phyloP scores from a whole-genome alignment of 2,329 filamentous ascomycete genomes.

The Thermothelomyces thermophilus region DNA sequence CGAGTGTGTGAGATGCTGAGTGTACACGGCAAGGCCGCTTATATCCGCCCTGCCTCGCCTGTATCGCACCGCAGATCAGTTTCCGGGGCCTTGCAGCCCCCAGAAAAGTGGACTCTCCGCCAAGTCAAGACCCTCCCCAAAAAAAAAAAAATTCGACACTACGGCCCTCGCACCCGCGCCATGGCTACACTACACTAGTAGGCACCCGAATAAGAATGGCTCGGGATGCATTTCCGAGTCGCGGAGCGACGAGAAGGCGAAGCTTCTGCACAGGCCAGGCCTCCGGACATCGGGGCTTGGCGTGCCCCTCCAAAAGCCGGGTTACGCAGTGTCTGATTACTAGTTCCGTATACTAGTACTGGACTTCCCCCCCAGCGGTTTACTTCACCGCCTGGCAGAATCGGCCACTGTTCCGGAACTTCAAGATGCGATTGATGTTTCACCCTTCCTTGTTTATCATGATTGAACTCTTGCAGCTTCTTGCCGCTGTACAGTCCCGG shows the following conservation, averaged over 20 bases:
- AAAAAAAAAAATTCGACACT: too few species aligned
- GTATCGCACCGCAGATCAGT: conserved; percentile 1
- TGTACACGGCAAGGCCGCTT: conserved; percentile 13
- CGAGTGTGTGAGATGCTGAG: not conserved
- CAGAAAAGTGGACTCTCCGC: not conserved
- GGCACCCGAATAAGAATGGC: too few species aligned
- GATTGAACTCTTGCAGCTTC: too few species aligned
- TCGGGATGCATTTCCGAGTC: not conserved
- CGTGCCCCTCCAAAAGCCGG: too few species aligned
- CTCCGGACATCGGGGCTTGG: not conserved
- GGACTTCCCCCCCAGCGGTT: not conserved
- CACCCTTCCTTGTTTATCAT: too few species aligned
- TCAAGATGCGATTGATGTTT: too few species aligned
- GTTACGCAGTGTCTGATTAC: too few species aligned
- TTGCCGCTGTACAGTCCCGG: too few species aligned
- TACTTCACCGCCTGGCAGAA: conserved; percentile 22
- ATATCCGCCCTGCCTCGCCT: conserved; percentile 17
- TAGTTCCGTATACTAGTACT: too few species aligned
- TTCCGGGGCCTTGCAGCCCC: conserved; percentile 5
- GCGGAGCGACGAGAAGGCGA: not conserved
- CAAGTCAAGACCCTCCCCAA: not conserved
- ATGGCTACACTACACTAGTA: too few species aligned
- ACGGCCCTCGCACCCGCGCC: too few species aligned
- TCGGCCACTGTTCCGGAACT: not conserved
- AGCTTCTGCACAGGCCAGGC: not conserved